A percentile compares a stretch with the other conserved stretches of the same genome.
phyloP scores from a whole-genome alignment of 345 rosid species.

The Dipteronia dyeriana region DNA sequence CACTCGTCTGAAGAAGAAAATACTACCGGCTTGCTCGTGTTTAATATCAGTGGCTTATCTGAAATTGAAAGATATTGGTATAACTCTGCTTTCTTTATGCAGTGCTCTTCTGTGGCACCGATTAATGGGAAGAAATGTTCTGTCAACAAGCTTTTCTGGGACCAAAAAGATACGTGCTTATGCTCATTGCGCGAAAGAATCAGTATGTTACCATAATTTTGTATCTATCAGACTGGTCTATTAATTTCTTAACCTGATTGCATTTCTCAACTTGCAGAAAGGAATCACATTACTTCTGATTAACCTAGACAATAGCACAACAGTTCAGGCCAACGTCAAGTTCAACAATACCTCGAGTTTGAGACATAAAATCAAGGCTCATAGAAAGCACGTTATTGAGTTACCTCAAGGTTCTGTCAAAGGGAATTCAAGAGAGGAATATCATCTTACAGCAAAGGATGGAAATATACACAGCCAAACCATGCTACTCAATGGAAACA shows the following conservation, averaged over 20 bases:
- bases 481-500: conserved; percentile 80
- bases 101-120: conserved; percentile 93
- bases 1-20: neutral
- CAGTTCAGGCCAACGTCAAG: conserved; percentile 42
- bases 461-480: conserved; percentile 79
- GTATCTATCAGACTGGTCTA: neutral
- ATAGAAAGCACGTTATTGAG: conserved; percentile 13
- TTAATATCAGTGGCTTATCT: neutral
- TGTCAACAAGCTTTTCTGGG: conserved; percentile 64
- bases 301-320: conserved; percentile 69
- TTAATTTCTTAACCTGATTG: conserved; percentile 6
- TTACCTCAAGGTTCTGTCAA: conserved; percentile 24
- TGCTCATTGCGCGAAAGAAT: conserved; percentile 77
- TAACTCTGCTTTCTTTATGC: conserved; percentile 29
- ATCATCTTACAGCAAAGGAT: conserved; percentile 75
- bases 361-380: conserved; percentile 32
- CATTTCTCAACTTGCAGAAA: conserved; percentile 49
- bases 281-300: conserved; percentile 71
- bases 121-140: conserved; percentile 79
- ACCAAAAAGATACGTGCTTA: conserved; percentile 70
- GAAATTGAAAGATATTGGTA: neutral
- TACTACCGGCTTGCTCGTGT: neutral
- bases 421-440: conserved; percentile 66
- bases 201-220: conserved; percentile 42
- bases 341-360: conserved; percentile 35